phyloP scores from a whole-genome alignment of 495 filamentous ascomycete species.

The Penicillium subrubescens region DNA sequence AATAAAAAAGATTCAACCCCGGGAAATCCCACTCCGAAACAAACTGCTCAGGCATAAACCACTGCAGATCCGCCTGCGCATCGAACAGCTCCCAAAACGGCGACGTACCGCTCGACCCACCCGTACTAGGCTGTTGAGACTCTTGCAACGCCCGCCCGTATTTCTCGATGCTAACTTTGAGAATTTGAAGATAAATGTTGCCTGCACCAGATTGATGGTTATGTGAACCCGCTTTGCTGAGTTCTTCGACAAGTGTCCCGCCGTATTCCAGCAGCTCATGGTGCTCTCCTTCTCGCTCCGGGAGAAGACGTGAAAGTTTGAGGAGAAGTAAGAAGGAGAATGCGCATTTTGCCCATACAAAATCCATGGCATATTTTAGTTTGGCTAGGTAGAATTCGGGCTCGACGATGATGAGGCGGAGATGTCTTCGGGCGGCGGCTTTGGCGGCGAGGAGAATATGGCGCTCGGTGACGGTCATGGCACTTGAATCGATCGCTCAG shows the following conservation, averaged over 20 bases:
- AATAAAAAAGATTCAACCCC: constrained; percentile 52
- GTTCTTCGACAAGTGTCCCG: constrained; percentile 44
- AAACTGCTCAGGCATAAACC: constrained; percentile 54
- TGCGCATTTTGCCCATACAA: constrained; percentile 58
- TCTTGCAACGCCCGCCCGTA: constrained; percentile 45
- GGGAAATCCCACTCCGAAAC: constrained; percentile 59
- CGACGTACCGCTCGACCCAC: constrained; percentile 21
- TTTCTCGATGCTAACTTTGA: constrained; percentile 51
- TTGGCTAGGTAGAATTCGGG: constrained; percentile 49
- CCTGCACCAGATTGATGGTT: constrained; percentile 30
- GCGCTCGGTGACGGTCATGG: constrained; percentile 45
- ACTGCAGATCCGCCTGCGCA: constrained; percentile 51
- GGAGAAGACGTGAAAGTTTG: constrained; percentile 51
- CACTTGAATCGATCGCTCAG: constrained; percentile 18
- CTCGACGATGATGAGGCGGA: constrained; percentile 45
- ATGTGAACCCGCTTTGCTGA: constrained; percentile 37
- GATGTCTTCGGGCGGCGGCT: constrained; percentile 49
- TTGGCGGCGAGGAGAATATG: constrained; percentile 49
- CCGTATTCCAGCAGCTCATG: constrained; percentile 46
- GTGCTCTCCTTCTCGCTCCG: constrained; percentile 42
- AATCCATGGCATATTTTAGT: constrained; percentile 57
- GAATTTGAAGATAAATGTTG: constrained; percentile 48
- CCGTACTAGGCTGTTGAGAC: constrained; percentile 25
- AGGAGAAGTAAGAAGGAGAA: constrained; percentile 55
- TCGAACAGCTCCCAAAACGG: constrained; percentile 47